Conservation (phyloP, 2,329 filamentous ascomycete species). For the Alternaria sp. region DNA sequence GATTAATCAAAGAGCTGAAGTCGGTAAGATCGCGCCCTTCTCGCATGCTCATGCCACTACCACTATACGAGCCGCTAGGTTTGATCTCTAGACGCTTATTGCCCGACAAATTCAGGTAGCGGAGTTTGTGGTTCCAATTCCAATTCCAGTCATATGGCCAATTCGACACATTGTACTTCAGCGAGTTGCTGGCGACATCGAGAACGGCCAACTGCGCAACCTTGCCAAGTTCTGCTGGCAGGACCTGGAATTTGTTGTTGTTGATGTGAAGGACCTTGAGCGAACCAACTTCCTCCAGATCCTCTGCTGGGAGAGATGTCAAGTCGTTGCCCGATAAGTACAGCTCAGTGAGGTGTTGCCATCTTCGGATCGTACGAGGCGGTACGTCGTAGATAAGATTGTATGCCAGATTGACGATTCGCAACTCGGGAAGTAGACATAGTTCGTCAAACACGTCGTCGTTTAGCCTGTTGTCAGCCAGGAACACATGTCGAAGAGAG, state of each 20-base stretch:
- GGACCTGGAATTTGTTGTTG: slow-evolving; percentile 95
- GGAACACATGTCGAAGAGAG: slow-evolving; percentile 81
- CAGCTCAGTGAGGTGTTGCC: slow-evolving; percentile 88
- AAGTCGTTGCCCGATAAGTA: slow-evolving; percentile 96
- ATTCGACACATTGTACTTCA: slow-evolving; percentile 99
- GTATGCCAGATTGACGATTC: slow-evolving; percentile 91
- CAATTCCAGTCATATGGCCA: slow-evolving; percentile 99
- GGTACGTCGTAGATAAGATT: slow-evolving; percentile 95
- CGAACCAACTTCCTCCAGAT: slow-evolving; percentile 87
- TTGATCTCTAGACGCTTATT: slow-evolving; percentile 96
- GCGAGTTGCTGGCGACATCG: slow-evolving; percentile 91
- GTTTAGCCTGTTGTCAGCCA: slow-evolving; percentile 92
- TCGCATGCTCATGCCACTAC: slow-evolving; percentile 54
- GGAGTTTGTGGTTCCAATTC: slow-evolving; percentile 96
- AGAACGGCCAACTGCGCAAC: slow-evolving; percentile 90
- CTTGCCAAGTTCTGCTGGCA: slow-evolving; percentile 93
- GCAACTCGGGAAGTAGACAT: slow-evolving; percentile 79
- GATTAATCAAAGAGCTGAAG: slow-evolving; percentile 82
- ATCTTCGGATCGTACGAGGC: slow-evolving; percentile 83
- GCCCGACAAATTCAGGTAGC: slow-evolving; percentile 94
- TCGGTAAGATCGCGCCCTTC: slow-evolving; percentile 81
- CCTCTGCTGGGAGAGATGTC: slow-evolving; percentile 89
- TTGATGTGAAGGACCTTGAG: slow-evolving; percentile 94
- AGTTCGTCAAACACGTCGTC: slow-evolving; percentile 96
- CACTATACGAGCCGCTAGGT: slow-evolving; percentile 65